Percentiles rank a stretch among this genome's conserved stretches.
phyloP scores from a whole-genome alignment of 75 land plant genomes.

The Azolla pinnata region DNA sequence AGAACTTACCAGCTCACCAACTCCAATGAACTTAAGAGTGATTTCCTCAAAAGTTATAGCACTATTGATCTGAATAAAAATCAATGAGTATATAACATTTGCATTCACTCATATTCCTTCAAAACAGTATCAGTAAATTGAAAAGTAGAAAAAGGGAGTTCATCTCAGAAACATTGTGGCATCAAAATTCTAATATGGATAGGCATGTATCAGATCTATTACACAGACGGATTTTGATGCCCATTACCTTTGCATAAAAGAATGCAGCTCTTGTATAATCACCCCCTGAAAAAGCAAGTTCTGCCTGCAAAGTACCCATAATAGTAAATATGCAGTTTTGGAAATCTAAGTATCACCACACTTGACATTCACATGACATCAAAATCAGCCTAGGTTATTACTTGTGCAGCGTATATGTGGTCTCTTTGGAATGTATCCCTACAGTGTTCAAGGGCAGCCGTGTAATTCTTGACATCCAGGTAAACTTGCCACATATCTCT shows the following conservation, averaged over 20 bases:
- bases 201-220: too few species aligned
- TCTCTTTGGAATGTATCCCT: constrained; percentile 71
- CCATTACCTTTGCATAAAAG: constrained; percentile 89
- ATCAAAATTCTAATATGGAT: too few species aligned
- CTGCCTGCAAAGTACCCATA: constrained; percentile 94
- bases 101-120: too few species aligned
- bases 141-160: too few species aligned
- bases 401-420: constrained; percentile 81
- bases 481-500: constrained; percentile 96
- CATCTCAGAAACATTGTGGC: too few species aligned
- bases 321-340: too few species aligned
- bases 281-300: constrained; percentile 67
- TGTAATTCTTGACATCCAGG: constrained; percentile 73
- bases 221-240: too few species aligned
- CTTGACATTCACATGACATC: neutral
- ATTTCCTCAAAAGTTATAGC: constrained; percentile 85
- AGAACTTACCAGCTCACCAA: constrained; percentile 63
- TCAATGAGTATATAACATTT: neutral
- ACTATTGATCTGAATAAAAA: constrained; percentile 47
- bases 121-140: too few species aligned
- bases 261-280: constrained; percentile 82
- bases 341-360: neutral
- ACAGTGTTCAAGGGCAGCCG: constrained; percentile 83
- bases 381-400: constrained; percentile 9
- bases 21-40: constrained; percentile 76